phyloP scores from a whole-genome alignment of 495 filamentous ascomycete species.

The Aspergillus coremiiformis region DNA sequence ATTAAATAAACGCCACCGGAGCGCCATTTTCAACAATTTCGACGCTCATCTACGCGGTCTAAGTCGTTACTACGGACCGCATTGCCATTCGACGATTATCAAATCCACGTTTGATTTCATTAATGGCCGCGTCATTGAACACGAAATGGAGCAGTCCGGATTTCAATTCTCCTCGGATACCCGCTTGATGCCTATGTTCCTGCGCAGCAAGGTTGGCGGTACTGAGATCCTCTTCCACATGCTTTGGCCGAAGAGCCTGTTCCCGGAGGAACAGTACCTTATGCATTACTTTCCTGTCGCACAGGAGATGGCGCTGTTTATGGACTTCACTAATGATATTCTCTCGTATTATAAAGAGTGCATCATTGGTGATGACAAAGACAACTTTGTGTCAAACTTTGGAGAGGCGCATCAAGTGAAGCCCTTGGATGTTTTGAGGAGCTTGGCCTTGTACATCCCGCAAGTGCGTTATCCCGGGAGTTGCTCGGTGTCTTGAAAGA shows the following conservation, averaged over 20 bases:
- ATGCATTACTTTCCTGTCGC: conserved; percentile 2
- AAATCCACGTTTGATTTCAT: conserved; percentile 1
- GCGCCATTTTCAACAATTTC: background rate
- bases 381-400: conserved; percentile 4
- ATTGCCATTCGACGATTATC: conserved; percentile 3
- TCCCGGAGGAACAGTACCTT: background rate
- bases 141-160: background rate
- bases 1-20: background rate
- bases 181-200: conserved; percentile 4
- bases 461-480: background rate
- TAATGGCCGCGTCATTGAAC: conserved; percentile 1
- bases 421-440: background rate
- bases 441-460: background rate
- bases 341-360: conserved; percentile 5
- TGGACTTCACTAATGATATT: conserved; percentile 3
- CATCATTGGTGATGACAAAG: conserved; percentile 1
- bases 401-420: background rate
- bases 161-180: background rate
- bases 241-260: background rate
- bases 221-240: background rate
- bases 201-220: background rate
- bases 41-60: background rate
- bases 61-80: background rate
- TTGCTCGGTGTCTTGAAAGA: background rate
- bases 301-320: background rate